phyloP scores from a whole-genome alignment of 306 rosid species.

The Lathyrus tuberosus region DNA sequence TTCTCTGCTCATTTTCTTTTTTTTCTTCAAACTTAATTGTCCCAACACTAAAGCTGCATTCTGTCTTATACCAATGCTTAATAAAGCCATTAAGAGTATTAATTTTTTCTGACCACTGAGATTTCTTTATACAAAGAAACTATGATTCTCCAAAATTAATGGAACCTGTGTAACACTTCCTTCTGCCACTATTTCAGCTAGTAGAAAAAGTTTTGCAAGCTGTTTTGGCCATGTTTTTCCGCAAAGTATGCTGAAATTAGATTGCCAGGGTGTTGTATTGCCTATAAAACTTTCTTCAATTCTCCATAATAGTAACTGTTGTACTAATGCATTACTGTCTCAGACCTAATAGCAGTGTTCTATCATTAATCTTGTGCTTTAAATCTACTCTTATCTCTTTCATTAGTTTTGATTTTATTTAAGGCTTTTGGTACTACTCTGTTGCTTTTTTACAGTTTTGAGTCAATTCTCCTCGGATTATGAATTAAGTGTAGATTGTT shows the following conservation, averaged over 20 bases:
- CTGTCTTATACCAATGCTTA: no score
- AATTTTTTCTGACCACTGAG: background rate
- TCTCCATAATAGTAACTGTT: background rate
- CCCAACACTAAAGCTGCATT: no score
- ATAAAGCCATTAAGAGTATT: background rate
- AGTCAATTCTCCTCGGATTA: background rate
- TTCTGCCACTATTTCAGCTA: constrained; percentile 30
- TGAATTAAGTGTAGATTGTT: background rate
- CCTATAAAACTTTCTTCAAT: constrained; percentile 8
- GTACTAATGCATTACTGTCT: background rate
- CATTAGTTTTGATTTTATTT: background rate
- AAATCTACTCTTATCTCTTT: background rate
- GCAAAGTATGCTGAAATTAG: constrained; percentile 27
- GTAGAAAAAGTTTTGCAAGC: constrained; percentile 26
- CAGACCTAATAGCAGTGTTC: constrained; percentile 5
- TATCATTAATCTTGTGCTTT: background rate
- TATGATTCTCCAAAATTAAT: constrained; percentile 34
- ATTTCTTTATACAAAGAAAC: background rate
- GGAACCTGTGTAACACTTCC: constrained; percentile 15
- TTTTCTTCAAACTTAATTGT: no score
- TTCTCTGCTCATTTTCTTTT: no score
- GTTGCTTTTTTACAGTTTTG: background rate
- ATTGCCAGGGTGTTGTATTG: constrained; percentile 33
- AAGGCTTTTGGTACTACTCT: background rate
- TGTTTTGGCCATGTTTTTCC: constrained; percentile 27